Evolutionary conservation across 1,284 basidiomycete genomes (phyloP).

Genomic region (Gymnopus androsaceus): DNA sequence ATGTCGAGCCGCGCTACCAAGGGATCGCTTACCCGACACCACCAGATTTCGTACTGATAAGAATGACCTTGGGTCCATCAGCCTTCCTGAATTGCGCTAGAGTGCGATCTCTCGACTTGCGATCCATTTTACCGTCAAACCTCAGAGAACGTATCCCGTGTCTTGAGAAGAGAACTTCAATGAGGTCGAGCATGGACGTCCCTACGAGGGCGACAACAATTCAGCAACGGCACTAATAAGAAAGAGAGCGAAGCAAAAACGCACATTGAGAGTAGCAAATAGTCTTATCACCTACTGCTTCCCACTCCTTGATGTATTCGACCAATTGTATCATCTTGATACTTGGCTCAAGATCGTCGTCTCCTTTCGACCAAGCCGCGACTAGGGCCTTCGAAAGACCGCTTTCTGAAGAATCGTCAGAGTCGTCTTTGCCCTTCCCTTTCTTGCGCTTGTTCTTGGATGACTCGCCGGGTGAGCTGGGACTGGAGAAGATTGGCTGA

Average conservation of each 20-base stretch:
- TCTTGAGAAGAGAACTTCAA: slow-evolving; percentile 57
- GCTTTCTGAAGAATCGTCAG: slow-evolving; percentile 15
- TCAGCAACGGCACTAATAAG: background rate
- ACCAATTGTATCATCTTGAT: slow-evolving; percentile 68
- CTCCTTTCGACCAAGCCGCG: slow-evolving; percentile 54
- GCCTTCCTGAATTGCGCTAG: slow-evolving; percentile 52
- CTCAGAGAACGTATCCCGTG: slow-evolving; percentile 60
- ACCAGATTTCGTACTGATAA: slow-evolving; percentile 69
- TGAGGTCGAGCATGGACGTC: slow-evolving; percentile 71
- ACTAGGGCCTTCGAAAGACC: slow-evolving; percentile 44
- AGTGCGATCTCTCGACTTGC: slow-evolving; percentile 48
- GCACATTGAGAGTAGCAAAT: slow-evolving; percentile 72
- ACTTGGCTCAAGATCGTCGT: slow-evolving; percentile 62
- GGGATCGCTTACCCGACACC: slow-evolving; percentile 54
- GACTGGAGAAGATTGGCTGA: slow-evolving; percentile 19
- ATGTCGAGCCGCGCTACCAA: background rate
- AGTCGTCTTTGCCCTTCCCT: slow-evolving; percentile 14
- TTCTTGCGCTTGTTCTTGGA: slow-evolving; percentile 25
- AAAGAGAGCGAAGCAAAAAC: slow-evolving; percentile 24
- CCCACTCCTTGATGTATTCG: slow-evolving; percentile 57
- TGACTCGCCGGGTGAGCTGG: slow-evolving; percentile 13
- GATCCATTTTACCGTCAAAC: slow-evolving; percentile 68
- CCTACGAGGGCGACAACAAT: slow-evolving; percentile 39
- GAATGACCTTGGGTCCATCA: slow-evolving; percentile 59
- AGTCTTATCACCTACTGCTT: slow-evolving; percentile 63